Evolutionary conservation across 2,329 filamentous ascomycete genomes (phyloP).

Genomic region (Blumeriella jaapii): DNA sequence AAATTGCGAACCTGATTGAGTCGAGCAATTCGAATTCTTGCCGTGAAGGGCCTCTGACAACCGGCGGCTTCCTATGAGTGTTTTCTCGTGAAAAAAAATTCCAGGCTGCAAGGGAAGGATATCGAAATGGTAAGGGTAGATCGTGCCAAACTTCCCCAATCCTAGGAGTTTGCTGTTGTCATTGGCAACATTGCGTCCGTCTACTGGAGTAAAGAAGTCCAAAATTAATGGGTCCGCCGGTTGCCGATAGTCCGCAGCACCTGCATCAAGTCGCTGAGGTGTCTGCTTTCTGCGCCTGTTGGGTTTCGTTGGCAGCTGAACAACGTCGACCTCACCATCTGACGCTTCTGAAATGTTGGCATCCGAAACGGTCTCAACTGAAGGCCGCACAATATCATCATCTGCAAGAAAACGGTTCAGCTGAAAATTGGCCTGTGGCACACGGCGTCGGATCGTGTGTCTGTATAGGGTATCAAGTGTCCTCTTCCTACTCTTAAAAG

Average conservation of each 20-base stretch:
- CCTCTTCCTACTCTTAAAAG: slow-evolving; percentile 41
- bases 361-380: slow-evolving; percentile 5
- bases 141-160: slow-evolving; percentile 47
- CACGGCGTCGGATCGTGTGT: slow-evolving; percentile 27
- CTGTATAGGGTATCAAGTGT: slow-evolving; percentile 44
- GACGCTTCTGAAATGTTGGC: neutral
- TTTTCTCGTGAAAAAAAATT: slow-evolving; percentile 48
- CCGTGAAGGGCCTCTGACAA: slow-evolving; percentile 29
- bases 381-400: slow-evolving; percentile 12
- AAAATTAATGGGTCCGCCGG: slow-evolving; percentile 23
- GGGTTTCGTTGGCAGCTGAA: neutral
- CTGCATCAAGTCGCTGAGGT: slow-evolving; percentile 24
- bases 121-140: slow-evolving; percentile 52
- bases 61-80: slow-evolving; percentile 43
- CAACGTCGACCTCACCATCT: neutral
- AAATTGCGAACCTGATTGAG: neutral
- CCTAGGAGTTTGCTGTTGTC: slow-evolving; percentile 35
- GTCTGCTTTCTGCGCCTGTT: slow-evolving; percentile 16
- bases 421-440: slow-evolving; percentile 23
- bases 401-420: slow-evolving; percentile 29
- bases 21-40: slow-evolving; percentile 18
- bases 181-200: slow-evolving; percentile 12
- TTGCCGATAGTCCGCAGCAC: slow-evolving; percentile 26
- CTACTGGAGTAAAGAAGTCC: slow-evolving; percentile 17
- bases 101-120: slow-evolving; percentile 44